Base-by-base conservation (phyloP, 2,329 filamentous ascomycete species). In the Ascochyta rabiei region DNA sequence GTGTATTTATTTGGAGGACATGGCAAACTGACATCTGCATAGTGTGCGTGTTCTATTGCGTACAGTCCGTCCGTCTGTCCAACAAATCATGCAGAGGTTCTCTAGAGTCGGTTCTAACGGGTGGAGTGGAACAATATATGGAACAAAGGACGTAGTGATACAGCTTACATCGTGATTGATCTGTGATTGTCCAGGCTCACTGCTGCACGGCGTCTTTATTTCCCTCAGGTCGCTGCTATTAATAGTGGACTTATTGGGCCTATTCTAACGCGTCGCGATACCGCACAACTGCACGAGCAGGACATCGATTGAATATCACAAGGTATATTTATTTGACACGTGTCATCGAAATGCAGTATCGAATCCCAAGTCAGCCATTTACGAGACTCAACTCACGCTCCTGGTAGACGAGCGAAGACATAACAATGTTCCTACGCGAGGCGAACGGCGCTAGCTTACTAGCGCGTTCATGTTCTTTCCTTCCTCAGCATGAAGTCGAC, bases 401-500 rank as follows among this genome's bases (percentile, higher is more conserved):
- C 2, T 19, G 12, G 5, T 15, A 12, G 9, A 37, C 4, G 9
- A 16, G 34, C n/a, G 34, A 9, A 18, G 16, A 37, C 4, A 19
- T 15, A 2, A 19, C 34, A 5, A 12, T 9, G 6, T 37, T 37
- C n/a, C 6, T 8, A 19, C 23, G 39, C 24, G 24, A 42, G 16
- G n/a, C 16, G 9, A 34, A 37, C 4, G 10, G 26, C 41, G 46
- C 46, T 55, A 55, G 37, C 24, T 30, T 24, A 4, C 30, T 55
- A 55, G 46, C 30, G 41, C 26, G 16, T 18, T 42, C 19, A 24
- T 19, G 39, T 42, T 30, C 41, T 41, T 33, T 38, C 35, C 28
- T 10, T 23, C 31, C 23, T 41, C 31, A 49, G 34, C 41, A 30
- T 23, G 6, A 28, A 37, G 23, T 38, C 30, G 10, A 50, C 23